Percentiles rank a stretch among this genome's conserved stretches.
These are phyloP conservation scores for Blepharisma japonicum DNA, from an alignment of 73 alveolate genomes.

Conservation along the genomic window DNA sequence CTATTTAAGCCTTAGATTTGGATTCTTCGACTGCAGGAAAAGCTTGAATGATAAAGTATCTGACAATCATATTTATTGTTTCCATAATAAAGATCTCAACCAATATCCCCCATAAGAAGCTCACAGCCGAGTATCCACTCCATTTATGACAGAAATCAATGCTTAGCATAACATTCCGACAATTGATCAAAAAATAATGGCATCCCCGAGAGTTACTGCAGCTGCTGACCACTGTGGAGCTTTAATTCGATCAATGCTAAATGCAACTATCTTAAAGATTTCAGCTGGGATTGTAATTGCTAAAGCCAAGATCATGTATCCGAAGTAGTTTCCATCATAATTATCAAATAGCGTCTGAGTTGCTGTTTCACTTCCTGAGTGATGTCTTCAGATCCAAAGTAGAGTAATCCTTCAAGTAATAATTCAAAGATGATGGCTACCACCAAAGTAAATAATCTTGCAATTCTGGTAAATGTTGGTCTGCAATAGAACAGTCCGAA, in stretches of 20 bases:
- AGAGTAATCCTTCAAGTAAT: neutral
- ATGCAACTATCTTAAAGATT: neutral
- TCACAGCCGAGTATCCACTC: neutral
- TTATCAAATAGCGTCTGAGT: neutral
- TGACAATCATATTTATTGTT: neutral
- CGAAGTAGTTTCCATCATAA: conserved; percentile 3
- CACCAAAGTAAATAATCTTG: neutral
- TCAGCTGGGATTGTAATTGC: neutral
- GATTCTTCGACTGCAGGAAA: too few relatives aligned
- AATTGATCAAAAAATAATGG: neutral
- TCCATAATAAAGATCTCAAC: neutral
- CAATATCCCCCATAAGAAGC: neutral
- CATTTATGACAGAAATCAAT: neutral
- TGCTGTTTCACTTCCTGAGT: too few relatives aligned
- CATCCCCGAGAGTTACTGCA: neutral
- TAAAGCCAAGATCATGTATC: neutral
- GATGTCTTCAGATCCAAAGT: neutral
- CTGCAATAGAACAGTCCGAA: neutral
- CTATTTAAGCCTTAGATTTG: too few relatives aligned
- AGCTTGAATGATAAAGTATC: neutral
- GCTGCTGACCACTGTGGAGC: neutral
- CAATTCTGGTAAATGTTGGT: neutral
- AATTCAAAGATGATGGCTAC: neutral
- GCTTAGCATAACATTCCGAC: neutral
- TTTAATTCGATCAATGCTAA: neutral